Percentiles rank a stretch among this genome's conserved stretches.
phyloP scores from a whole-genome alignment of 1,139 yeast species.

The Eremothecium sinecaudum region DNA sequence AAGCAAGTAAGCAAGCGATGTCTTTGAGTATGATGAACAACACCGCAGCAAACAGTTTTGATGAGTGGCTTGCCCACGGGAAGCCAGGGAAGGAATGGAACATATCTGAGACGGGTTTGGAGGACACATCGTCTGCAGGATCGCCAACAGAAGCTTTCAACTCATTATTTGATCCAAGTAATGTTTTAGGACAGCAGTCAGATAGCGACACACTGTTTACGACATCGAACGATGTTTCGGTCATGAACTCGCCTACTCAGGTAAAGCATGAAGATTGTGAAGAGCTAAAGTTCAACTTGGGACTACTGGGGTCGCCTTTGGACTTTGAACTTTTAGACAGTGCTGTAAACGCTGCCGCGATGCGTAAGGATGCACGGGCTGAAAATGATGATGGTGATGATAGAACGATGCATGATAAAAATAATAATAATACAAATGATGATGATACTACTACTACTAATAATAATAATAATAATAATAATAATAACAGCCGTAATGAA shows the following conservation, averaged over 20 bases:
- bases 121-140: constrained; percentile 21
- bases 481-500: constrained; percentile 6
- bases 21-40: constrained; percentile 1
- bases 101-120: constrained; percentile 9
- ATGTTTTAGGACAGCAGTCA: constrained; percentile 5
- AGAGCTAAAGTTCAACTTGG: constrained; percentile 4
- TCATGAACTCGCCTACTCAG: constrained; percentile 8
- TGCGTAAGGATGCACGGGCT: too few relatives aligned
- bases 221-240: constrained; percentile 8
- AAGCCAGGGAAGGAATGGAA: too few relatives aligned
- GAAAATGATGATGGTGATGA: background rate
- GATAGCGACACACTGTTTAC: constrained; percentile 10
- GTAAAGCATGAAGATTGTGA: constrained; percentile 7
- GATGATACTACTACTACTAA: constrained; percentile 1
- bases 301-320: constrained; percentile 4
- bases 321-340: background rate
- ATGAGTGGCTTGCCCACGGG: constrained; percentile 10
- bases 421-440: background rate
- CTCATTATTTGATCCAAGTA: constrained; percentile 10
- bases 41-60: constrained; percentile 6
- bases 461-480: constrained; percentile 2
- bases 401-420: background rate
- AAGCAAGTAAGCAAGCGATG: too few relatives aligned
- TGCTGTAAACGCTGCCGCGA: background rate
- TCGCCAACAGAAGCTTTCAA: constrained; percentile 18